These are phyloP conservation scores for Microstegium vimineum DNA, from an alignment of 176 grass and related monocot genomes.

Conservation along the genomic window DNA sequence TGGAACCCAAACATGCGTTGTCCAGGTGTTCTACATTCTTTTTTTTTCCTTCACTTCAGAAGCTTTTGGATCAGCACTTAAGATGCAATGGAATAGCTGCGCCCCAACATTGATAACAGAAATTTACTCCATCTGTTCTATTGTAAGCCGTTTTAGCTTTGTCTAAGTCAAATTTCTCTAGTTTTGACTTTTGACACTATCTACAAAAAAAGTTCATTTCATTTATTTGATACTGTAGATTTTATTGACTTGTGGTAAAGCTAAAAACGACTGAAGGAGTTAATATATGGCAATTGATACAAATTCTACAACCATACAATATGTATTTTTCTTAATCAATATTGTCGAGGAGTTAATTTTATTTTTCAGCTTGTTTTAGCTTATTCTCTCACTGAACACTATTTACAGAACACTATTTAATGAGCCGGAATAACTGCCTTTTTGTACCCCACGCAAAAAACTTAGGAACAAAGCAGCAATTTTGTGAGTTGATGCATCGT, in stretches of 20 bases:
- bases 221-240: no score
- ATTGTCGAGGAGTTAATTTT: no score
- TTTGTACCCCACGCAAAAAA: background rate
- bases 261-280: background rate
- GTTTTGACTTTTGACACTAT: no score
- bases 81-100: background rate
- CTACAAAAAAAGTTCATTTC: no score
- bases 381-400: no score
- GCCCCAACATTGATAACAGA: background rate
- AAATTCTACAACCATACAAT: no score
- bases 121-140: background rate
- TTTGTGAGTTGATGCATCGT: background rate
- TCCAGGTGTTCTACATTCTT: background rate
- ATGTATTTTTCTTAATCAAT: no score
- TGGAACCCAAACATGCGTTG: background rate
- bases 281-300: no score
- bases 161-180: background rate
- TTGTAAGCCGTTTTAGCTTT: background rate
- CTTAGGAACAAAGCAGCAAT: background rate
- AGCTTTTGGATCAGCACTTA: background rate
- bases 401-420: no score
- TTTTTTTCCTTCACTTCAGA: background rate
- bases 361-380: no score
- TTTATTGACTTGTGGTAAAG: no score
- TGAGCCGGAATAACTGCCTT: no score